Evolutionary conservation across 208 protist genomes (phyloP), one percentile per base, ranked within the genome.

Genomic region (Leishmania major): DNA sequence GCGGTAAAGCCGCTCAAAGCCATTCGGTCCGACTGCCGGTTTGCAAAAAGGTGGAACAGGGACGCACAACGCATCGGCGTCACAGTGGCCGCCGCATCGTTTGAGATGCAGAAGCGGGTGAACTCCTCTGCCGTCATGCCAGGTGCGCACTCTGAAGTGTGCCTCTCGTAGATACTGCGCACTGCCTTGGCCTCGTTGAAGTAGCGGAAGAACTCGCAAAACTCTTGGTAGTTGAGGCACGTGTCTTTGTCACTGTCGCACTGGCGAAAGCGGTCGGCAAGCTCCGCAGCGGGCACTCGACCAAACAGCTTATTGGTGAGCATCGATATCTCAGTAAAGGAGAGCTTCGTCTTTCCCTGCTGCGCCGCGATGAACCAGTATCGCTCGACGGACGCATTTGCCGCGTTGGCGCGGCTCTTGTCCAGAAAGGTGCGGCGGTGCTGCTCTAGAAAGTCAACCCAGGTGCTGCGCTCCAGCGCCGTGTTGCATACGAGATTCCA

Each of bases 401-500:
- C 83, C 7, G 78, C 57, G 19, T 79, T 72, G 40, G 51, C 79
- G 60, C 81, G 81, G 60, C 79, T 87, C 70, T 84, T 70, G 28
- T 77, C 72, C 43, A 82, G 69, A 35, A n/a, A 81, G 19, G 71
- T 53, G 64, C 79, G 84, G n/a, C 80, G 88, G 7, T 72, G 79
- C 75, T 84, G 80, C 74, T 90, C 84, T 45, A 89, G 71, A 31
- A 86, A 84, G 43, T 80, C 55, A 8, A 87, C 37, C 88, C 88
- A 91, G n/a, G 77, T 85, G 25, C 75, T 59, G 8, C 84, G 81
- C 25, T 90, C 84, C 25, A 88, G 43, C 45, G 82, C 70, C 8
- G 87, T 88, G 45, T 66, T 43, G 75, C 87, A 87, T 35, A 91
- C 85, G 35, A 94, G 76, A 51, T 84, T 75, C 86, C 84, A 90